Percentiles rank a stretch among this genome's conserved stretches.
phyloP scores from a whole-genome alignment of 2,329 filamentous ascomycete species.

The Ceratocystis lukuohia region DNA sequence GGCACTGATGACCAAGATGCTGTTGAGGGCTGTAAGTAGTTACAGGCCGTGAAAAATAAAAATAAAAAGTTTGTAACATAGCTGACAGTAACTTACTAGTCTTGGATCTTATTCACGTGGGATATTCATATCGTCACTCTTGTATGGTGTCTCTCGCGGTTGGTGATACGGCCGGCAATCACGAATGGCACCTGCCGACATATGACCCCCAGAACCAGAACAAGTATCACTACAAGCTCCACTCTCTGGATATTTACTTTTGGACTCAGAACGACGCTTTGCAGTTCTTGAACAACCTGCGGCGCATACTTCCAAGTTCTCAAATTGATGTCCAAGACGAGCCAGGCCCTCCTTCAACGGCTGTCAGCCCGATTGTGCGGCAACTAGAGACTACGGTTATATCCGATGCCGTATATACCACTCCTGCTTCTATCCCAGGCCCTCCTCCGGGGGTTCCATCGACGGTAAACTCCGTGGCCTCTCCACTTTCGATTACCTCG shows the following conservation, averaged over 20 bases:
- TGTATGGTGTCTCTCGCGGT: slow-evolving; percentile 56
- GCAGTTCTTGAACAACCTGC: slow-evolving; percentile 54
- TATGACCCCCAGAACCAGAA: slow-evolving; percentile 60
- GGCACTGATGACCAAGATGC: slow-evolving; percentile 67
- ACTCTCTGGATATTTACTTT: slow-evolving; percentile 66
- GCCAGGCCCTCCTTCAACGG: slow-evolving; percentile 37
- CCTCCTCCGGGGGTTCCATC: slow-evolving; percentile 20
- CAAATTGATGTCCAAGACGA: slow-evolving; percentile 54
- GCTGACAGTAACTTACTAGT: slow-evolving; percentile 57
- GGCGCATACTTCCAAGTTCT: slow-evolving; percentile 47
- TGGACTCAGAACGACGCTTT: slow-evolving; percentile 62
- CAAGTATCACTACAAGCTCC: slow-evolving; percentile 66
- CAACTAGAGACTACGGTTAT: slow-evolving; percentile 60
- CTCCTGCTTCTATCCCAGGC: slow-evolving; percentile 20
- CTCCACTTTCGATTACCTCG: neutral
- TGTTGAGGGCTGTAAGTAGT: slow-evolving; percentile 56
- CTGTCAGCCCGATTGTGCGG: slow-evolving; percentile 58
- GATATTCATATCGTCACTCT: slow-evolving; percentile 62
- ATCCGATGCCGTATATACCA: slow-evolving; percentile 39
- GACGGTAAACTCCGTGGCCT: slow-evolving; percentile 17
- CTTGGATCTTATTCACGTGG: slow-evolving; percentile 50
- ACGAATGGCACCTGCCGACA: slow-evolving; percentile 63
- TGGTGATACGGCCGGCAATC: slow-evolving; percentile 34
- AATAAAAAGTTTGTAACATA: slow-evolving; percentile 42
- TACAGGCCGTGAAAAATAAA: slow-evolving; percentile 35